Base-by-base conservation (phyloP, 345 rosid species). In the Aquilaria malaccensis region DNA sequence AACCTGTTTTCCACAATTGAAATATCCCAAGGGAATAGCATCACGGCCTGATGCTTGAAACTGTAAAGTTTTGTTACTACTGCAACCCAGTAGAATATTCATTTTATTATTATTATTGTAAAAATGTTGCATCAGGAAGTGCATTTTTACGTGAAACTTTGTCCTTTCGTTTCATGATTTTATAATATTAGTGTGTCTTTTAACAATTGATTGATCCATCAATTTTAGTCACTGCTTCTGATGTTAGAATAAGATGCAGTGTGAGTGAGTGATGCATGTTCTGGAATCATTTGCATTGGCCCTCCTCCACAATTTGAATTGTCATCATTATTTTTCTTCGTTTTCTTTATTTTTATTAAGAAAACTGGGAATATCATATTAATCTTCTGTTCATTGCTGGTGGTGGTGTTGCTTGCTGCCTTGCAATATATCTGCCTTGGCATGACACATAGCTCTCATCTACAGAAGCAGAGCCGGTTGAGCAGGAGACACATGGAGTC, bases 401-500 rank as follows among this genome's bases (percentile, higher is more conserved):
- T 52, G 32, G 62, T 67, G 69, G 2, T 37, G 43, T 3, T 37
- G 43, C 43, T 4, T 37, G 43, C 4, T 37, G 43, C 43, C 5
- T 37, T 37, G 43, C 43, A 22, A 22, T 22, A 37, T 37, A 2
- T 37, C 0, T 37, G 43, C 43, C 43, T 37, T 37, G 43, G 7
- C 72, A 76, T 69, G 79, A 61, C 77, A 64, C 72, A 70, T 69
- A 46, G 69, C 83, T 83, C 79, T 85, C 83, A 66, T 74, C 64
- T 45, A 74, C 72, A 75, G 78, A 69, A 64, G 61, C 70, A 77
- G 70, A 64, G 61, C 70, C 68, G 59, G 65, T 62, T 68, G 78
- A 74, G 81, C 77, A 69, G 81, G 76, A 79, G 74, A 77, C 81
- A 72, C 81, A 81, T 78, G 89, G 84, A 77, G 73, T 66, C 84